phyloP scores from a whole-genome alignment of 495 filamentous ascomycete genomes.

The Hypoxylon cercidicola region DNA sequence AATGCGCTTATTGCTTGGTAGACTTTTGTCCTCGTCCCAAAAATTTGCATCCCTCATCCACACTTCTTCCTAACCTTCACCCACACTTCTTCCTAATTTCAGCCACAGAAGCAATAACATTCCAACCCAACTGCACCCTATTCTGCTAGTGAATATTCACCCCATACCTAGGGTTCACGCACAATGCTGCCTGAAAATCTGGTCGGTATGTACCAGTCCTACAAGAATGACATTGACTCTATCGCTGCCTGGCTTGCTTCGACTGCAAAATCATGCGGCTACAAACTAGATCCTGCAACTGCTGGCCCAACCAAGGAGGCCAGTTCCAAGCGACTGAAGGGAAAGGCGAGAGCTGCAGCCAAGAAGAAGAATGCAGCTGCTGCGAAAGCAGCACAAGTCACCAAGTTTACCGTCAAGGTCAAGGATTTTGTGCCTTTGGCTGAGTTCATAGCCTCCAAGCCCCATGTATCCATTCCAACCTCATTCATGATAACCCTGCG shows the following conservation, averaged over 20 bases:
- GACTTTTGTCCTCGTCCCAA: no score
- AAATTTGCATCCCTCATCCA: no score
- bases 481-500: conserved; percentile 35
- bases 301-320: conserved; percentile 2
- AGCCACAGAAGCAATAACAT: no score
- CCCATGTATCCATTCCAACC: conserved; percentile 38
- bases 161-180: not conserved
- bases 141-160: not conserved
- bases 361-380: conserved; percentile 19
- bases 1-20: no score
- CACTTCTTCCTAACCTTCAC: no score
- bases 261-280: conserved; percentile 55
- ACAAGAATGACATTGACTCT: conserved; percentile 60
- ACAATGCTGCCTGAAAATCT: conserved; percentile 50
- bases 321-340: conserved; percentile 38
- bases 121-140: not conserved
- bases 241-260: conserved; percentile 63
- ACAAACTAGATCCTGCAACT: conserved; percentile 27
- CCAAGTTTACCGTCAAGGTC: conserved; percentile 50
- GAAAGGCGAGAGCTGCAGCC: conserved; percentile 48
- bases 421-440: conserved; percentile 53
- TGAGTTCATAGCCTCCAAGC: conserved; percentile 48
- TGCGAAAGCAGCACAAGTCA: not conserved
- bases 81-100: no score
- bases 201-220: conserved; percentile 55